phyloP scores from a whole-genome alignment of 768 basidiomycete species.

The Tephrocybe sp. region DNA sequence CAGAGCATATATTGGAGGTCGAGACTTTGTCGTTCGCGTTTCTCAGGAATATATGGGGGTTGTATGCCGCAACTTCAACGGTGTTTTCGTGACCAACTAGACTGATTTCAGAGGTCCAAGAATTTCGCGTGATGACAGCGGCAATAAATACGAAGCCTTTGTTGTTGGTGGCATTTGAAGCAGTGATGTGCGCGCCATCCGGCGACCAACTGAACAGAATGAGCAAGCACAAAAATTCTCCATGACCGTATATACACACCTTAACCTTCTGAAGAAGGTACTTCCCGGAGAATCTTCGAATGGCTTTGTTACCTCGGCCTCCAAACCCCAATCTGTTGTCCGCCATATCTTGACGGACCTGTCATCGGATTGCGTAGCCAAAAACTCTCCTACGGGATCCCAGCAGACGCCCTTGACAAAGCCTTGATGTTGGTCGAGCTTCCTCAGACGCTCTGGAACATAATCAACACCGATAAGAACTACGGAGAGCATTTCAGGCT shows the following conservation, averaged over 20 bases:
- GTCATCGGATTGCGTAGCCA: conserved; percentile 98
- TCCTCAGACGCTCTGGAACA: conserved; percentile 69
- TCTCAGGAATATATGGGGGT: conserved; percentile 90
- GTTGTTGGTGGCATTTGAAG: conserved; percentile 96
- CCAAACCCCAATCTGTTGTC: conserved; percentile 87
- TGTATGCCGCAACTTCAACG: conserved; percentile 92
- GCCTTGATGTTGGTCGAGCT: conserved; percentile 87
- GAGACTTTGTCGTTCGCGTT: conserved; percentile 63
- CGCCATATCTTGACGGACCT: conserved; percentile 96
- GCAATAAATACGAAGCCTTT: conserved; percentile 97
- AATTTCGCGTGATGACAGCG: conserved; percentile 85
- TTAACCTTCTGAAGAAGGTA: conserved; percentile 90
- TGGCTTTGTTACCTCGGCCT: conserved; percentile 83
- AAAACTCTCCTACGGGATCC: conserved; percentile 96
- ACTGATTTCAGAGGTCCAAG: conserved; percentile 91
- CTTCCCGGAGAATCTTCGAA: conserved; percentile 93
- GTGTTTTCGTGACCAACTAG: conserved; percentile 97
- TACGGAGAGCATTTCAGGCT: conserved; percentile 4
- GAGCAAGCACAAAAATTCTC: not conserved
- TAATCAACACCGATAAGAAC: not conserved
- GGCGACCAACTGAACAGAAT: conserved; percentile 82
- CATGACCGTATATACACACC: conserved; percentile 38
- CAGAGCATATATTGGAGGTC: conserved; percentile 84
- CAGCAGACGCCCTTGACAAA: conserved; percentile 99
- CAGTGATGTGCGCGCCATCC: conserved; percentile 97